A percentile compares a stretch with the other conserved stretches of the same genome.
Conservation (phyloP, 306 rosid species). For the Pterocarpus santalinus region DNA sequence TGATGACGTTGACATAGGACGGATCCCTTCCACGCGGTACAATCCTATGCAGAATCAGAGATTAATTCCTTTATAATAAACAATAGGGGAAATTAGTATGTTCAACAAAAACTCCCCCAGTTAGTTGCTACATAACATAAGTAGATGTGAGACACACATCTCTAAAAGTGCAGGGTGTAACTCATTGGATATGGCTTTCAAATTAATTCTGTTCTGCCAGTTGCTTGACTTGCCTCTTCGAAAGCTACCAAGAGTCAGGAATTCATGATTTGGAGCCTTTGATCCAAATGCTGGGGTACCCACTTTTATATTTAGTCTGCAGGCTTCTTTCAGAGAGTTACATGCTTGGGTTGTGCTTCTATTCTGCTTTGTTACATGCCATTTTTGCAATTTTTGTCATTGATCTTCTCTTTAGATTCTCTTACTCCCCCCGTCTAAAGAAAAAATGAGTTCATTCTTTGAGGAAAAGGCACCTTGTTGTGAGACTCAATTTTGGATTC, state of each 20-base stretch:
- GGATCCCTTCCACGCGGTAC: too few species aligned
- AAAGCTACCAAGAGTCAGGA: constrained; percentile 47
- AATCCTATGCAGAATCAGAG: too few species aligned
- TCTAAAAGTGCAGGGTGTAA: too few species aligned
- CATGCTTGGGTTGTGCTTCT: not conserved
- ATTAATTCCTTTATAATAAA: not conserved
- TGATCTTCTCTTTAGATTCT: constrained; percentile 31
- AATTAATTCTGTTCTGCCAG: constrained; percentile 23
- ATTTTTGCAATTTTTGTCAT: constrained; percentile 37
- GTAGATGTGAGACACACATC: not conserved
- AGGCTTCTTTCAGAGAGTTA: constrained; percentile 25
- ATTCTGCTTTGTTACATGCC: constrained; percentile 13
- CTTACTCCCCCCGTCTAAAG: not conserved
- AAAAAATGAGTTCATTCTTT: constrained; percentile 36
- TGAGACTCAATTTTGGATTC: constrained; percentile 61
- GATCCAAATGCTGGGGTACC: constrained; percentile 35
- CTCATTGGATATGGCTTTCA: not conserved
- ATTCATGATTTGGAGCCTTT: constrained; percentile 29
- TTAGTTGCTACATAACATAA: not conserved
- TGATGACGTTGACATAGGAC: too few species aligned
- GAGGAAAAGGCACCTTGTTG: constrained; percentile 51
- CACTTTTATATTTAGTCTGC: constrained; percentile 27
- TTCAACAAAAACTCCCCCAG: not conserved
- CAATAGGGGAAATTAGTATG: not conserved
- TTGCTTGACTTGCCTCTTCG: constrained; percentile 41